A percentile compares a stretch with the other conserved stretches of the same genome.
Evolutionary conservation across 2,329 filamentous ascomycete species (phyloP).

Genomic region (Colletotrichum filicis): DNA sequence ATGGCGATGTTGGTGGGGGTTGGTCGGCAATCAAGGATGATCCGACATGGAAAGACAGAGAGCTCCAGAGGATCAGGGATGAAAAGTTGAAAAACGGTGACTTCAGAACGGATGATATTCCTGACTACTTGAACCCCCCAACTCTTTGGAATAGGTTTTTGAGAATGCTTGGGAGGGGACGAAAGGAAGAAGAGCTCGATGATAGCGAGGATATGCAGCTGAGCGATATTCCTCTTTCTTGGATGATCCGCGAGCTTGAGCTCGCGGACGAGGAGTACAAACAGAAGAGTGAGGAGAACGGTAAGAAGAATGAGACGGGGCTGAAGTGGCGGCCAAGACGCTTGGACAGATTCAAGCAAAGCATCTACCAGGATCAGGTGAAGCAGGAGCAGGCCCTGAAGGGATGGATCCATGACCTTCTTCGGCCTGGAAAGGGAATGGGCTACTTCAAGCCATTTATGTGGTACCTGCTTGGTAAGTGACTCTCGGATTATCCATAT

Average conservation of each 20-base stretch:
- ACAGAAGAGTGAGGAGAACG: neutral
- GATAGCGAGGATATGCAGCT: conserved; percentile 50
- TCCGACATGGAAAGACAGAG: neutral
- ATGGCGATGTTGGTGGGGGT: conserved; percentile 65
- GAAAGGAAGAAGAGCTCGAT: conserved; percentile 42
- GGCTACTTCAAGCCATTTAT: conserved; percentile 50
- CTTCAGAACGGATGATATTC: conserved; percentile 27
- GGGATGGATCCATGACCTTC: conserved; percentile 51
- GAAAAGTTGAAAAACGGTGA: neutral
- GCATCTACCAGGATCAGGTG: conserved; percentile 32
- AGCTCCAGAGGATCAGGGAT: neutral
- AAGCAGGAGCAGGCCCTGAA: conserved; percentile 38
- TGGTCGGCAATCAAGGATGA: conserved; percentile 50
- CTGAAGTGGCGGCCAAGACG: neutral
- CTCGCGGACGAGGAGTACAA: conserved; percentile 44
- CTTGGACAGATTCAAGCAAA: conserved; percentile 42
- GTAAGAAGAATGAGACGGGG: neutral
- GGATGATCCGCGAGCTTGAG: conserved; percentile 63
- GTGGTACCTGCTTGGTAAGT: conserved; percentile 56
- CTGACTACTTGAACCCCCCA: neutral
- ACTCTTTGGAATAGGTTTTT: neutral
- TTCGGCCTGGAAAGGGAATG: conserved; percentile 48
- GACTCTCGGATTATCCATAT: neutral
- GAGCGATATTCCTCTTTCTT: conserved; percentile 60
- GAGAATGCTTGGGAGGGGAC: neutral